These are phyloP conservation scores for Colletotrichum eremochloae DNA, from an alignment of 2,329 filamentous ascomycete genomes.

Conservation along the genomic window DNA sequence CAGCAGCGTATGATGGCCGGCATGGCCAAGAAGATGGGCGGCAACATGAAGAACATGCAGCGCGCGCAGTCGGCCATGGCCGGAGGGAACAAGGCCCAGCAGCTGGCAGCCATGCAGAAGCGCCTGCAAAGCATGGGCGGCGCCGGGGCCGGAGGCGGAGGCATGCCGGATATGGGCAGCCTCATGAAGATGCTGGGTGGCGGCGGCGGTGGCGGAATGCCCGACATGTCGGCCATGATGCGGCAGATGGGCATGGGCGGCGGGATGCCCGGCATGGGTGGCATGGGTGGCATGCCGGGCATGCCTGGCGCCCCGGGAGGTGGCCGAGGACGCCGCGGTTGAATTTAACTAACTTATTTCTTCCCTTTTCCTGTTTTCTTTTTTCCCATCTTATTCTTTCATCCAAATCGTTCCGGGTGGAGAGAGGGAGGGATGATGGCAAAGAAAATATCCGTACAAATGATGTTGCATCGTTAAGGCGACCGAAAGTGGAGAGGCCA, in stretches of 20 bases:
- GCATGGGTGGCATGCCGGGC: constrained; percentile 64
- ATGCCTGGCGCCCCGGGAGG: constrained; percentile 36
- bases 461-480: constrained; percentile 12
- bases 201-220: constrained; percentile 66
- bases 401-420: not conserved
- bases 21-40: constrained; percentile 99
- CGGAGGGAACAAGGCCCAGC: constrained; percentile 90
- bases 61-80: constrained; percentile 91
- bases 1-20: constrained; percentile 99
- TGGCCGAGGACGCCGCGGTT: constrained; percentile 30
- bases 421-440: constrained; percentile 7
- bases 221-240: constrained; percentile 77
- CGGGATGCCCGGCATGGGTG: constrained; percentile 61
- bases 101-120: constrained; percentile 98
- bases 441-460: constrained; percentile 13
- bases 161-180: constrained; percentile 66
- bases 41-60: constrained; percentile 98
- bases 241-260: constrained; percentile 76
- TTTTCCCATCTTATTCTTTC: not conserved
- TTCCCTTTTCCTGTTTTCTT: not conserved
- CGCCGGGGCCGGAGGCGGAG: constrained; percentile 70
- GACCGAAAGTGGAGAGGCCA: not conserved
- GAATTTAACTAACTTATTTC: constrained; percentile 2
- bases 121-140: constrained; percentile 93
- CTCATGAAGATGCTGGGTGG: constrained; percentile 94